Base-by-base conservation (phyloP, 208 protist species). In the Trypanosoma rangeli region DNA sequence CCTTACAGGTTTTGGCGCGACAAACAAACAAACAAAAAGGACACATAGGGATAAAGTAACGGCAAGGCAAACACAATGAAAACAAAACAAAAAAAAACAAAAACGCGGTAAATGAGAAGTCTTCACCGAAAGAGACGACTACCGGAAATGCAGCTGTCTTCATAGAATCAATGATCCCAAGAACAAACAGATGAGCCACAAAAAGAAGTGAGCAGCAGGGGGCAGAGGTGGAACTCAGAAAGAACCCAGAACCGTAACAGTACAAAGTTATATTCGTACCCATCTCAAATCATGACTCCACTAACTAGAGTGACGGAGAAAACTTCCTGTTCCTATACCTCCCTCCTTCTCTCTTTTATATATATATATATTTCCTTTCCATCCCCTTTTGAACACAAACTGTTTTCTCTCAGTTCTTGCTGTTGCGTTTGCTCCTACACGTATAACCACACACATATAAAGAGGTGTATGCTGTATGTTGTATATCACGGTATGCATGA, bases 21-120 rank as follows among this genome's bases (percentile, higher is more conserved):
- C 64, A 68, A 68, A 61, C 63, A 64, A 55, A 73, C 33, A 53
- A 37, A 37, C 13, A 50, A 67, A 53, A 61, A 49, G 37, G 22
- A 44, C 35, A 52, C 48, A 44, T 60, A 44, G 26, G 62, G n/a
- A 59, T 18, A 50, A 35, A 59, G 59, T 28, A 70, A 63, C 9
- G 29, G 35, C 4, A 67, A 67, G 49, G 42, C 54, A 10, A 37
- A 52, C 16, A 61, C 39, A 64, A n/a, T 15, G 16, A 48, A 64
- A 64, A 64, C 13, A 44, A 26, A 52, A 67, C 18, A 67, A 7
- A 57, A 67, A 67, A 57, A 59, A 46, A 37, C 3, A 66, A 48
- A 31, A 46, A 33, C 26, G 55, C 12, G 22, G 33, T n/a, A 66
- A 66, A 65, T 18, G 20, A 20, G 54, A 56, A 56, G 42, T 8